Base-by-base conservation (phyloP, 805 yeast species). In the Wickerhamiella slavikovae region DNA sequence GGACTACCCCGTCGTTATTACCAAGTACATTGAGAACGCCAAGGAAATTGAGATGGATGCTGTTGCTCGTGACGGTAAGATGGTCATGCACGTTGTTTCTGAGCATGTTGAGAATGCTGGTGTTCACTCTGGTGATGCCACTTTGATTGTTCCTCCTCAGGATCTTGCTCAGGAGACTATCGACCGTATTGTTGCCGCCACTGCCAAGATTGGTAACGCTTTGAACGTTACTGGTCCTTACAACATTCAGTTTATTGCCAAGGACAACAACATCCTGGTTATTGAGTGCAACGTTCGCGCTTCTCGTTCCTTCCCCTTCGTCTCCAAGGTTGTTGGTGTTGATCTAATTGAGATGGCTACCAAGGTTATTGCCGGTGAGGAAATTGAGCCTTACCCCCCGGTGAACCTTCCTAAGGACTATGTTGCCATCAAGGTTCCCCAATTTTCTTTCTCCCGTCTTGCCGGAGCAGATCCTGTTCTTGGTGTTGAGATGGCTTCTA, bases 61-160 rank as follows among this genome's bases (percentile, higher is more conserved):
- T 28, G 96, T 85, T 48, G 96, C 98, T 24, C 68, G 68, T 52
- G 78, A 85, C 47, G 98, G 98, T 55, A 70, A 82, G 54, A 64
- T 85, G 58, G 67, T 89, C 43, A 79, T 85, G 82, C 96, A 85
- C 53, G 96, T 82, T 50, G 94, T 85, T 35, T 80, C 94, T 32
- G 96, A 89, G 58, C 98, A 85, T 53, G 94, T 89, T 41, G 98
- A 85, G 60, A 85, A 85, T 50, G 98, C 98, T 17, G 98, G 98
- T 68, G 94, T 85, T 25, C 98, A 85, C 57, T 85, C 96, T 30
- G 98, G 98, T 64, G 98, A 85, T 57, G 98, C 98, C 37, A 89
- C 96, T 28, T 60, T 85, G 48, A 77, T 85, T 52, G 91, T 85
- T 35, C 98, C 98, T 32, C 94, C 95, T 29, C 95, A 85, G 60